Conservation (phyloP, 176 grass and related monocot genomes). For the Eragrostis curvula region DNA sequence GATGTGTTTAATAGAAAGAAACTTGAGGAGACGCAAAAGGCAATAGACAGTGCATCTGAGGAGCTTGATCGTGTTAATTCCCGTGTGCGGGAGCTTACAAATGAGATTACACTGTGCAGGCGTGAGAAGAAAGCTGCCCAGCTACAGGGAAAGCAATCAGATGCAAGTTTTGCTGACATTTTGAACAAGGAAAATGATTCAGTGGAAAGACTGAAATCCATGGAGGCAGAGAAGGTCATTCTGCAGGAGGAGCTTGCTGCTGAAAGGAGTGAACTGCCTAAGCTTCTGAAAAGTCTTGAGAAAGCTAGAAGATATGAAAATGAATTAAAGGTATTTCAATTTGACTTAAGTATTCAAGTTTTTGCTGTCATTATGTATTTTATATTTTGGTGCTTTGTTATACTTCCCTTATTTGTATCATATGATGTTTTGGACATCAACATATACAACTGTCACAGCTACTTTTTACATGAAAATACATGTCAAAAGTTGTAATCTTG, state of each 20-base stretch:
- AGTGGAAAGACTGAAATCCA: constrained; percentile 25
- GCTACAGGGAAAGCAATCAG: constrained; percentile 32
- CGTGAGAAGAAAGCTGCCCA: constrained; percentile 36
- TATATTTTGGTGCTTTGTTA: not conserved
- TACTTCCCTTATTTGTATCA: not conserved
- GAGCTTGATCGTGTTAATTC: constrained; percentile 37
- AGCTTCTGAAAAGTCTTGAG: constrained; percentile 39
- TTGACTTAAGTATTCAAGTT: constrained; percentile 13
- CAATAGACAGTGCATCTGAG: constrained; percentile 34
- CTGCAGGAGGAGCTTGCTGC: constrained; percentile 39
- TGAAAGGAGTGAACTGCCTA: constrained; percentile 36
- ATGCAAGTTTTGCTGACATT: constrained; percentile 28
- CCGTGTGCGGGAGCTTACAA: constrained; percentile 37
- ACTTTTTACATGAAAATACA: not conserved
- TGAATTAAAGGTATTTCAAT: constrained; percentile 24
- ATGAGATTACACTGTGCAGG: constrained; percentile 12
- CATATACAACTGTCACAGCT: not conserved
- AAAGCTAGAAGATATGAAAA: constrained; percentile 13
- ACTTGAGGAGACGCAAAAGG: constrained; percentile 38
- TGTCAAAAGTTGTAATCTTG: not conserved
- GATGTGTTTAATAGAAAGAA: constrained; percentile 35
- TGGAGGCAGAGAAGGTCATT: constrained; percentile 43
- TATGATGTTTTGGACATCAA: not conserved
- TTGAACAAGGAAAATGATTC: constrained; percentile 29
- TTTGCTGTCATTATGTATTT: constrained; percentile 5